A percentile compares a stretch with the other conserved stretches of the same genome.
Conservation (phyloP, 2,329 filamentous ascomycete genomes). For the Catunica adiposa region DNA sequence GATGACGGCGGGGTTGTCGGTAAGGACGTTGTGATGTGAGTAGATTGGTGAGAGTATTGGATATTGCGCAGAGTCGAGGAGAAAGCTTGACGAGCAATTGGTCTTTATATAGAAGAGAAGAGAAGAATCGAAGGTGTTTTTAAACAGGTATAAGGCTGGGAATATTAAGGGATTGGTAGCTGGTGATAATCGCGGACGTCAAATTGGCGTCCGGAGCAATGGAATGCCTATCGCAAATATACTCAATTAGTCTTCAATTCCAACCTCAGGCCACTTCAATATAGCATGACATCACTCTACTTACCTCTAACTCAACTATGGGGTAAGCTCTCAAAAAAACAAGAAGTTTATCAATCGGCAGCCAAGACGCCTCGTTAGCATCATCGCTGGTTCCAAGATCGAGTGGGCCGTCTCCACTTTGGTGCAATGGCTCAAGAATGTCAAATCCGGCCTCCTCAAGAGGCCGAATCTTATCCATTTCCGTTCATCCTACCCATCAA, state of each 20-base stretch:
- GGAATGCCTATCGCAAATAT: neutral
- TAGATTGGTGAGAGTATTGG: neutral
- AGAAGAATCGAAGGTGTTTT: too few relatives aligned
- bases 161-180: too few relatives aligned
- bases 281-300: neutral
- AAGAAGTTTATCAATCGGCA: neutral
- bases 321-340: neutral
- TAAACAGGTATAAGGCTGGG: too few relatives aligned
- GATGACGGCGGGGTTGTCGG: constrained; percentile 17
- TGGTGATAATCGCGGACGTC: too few relatives aligned
- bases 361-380: too few relatives aligned
- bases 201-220: neutral
- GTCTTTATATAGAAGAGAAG: too few relatives aligned
- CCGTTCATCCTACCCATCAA: neutral
- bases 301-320: neutral
- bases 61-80: neutral
- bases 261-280: neutral
- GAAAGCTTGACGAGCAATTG: too few relatives aligned
- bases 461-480: neutral
- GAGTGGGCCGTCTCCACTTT: too few relatives aligned
- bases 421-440: too few relatives aligned
- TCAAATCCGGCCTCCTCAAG: too few relatives aligned
- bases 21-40: neutral
- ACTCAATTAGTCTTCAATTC: neutral
- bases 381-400: too few relatives aligned